Evolutionary conservation across 345 rosid species (phyloP).

Genomic region (Sonneratia alba): DNA sequence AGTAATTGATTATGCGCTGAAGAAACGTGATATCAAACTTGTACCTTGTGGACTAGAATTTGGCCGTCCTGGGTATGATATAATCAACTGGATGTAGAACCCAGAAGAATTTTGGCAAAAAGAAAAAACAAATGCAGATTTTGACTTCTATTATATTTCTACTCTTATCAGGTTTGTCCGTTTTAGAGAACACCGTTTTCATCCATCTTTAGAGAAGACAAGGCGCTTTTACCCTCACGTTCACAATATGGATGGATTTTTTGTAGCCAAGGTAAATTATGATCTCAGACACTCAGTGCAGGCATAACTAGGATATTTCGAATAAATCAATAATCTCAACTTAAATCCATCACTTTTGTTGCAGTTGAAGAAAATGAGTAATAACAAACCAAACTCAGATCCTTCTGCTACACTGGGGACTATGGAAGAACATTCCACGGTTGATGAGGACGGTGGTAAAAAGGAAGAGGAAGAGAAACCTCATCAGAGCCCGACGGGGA

Average conservation of each 20-base stretch:
- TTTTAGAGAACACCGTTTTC: slow-evolving; percentile 62
- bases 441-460: slow-evolving; percentile 15
- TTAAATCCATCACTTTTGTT: not conserved
- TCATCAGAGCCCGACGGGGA: slow-evolving; percentile 10
- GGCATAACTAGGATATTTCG: not conserved
- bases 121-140: no score
- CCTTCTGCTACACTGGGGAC: slow-evolving; percentile 32
- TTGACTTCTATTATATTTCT: not conserved
- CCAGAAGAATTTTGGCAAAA: not conserved
- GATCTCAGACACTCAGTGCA: slow-evolving; percentile 1
- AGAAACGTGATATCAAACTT: slow-evolving; percentile 77
- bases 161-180: slow-evolving; percentile 31
- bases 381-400: slow-evolving; percentile 32
- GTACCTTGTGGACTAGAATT: slow-evolving; percentile 89
- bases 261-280: slow-evolving; percentile 72
- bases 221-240: slow-evolving; percentile 85
- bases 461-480: slow-evolving; percentile 11
- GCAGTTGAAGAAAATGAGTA: slow-evolving; percentile 84
- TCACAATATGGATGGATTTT: slow-evolving; percentile 88
- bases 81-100: not conserved
- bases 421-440: slow-evolving; percentile 29
- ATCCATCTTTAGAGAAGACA: slow-evolving; percentile 70
- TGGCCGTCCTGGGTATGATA: slow-evolving; percentile 62
- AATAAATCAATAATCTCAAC: not conserved
- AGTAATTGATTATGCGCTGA: slow-evolving; percentile 72